Evolutionary conservation across 805 yeast species (phyloP), one percentile per base, ranked within the genome.

Genomic region (Barnettozyma botsteinii): DNA sequence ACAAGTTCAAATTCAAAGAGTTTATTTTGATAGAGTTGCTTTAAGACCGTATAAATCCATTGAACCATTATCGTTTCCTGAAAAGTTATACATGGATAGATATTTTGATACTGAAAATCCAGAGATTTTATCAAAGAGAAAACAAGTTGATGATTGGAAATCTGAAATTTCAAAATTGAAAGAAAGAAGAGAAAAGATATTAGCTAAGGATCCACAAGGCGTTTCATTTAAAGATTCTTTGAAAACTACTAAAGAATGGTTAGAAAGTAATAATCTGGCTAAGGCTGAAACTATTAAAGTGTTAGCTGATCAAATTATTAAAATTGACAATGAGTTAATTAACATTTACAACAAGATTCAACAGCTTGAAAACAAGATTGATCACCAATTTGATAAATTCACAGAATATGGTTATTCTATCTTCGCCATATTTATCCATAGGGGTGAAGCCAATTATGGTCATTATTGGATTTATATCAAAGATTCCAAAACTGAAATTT

Each of bases 381-480:
- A 73, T 17, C 61, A 60, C 23, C 93, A 84, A 50, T 93, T 85
- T 56, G 67, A 69, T 15, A 66, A 68, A 7, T 75, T 83, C 62
- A 73, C 70, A 37, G 62, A 70, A 35, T 71, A 81, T 22, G 95
- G 89, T 0, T 93, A 91, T 61, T 72, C 85, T 0, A 70, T 93
- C 11, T 91, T 89, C 65, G 95, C 98, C 0, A 80, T 91, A 7
- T 93, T 93, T 56, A 87, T 93, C 35, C 98, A 93, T 60, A 69
- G 96, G 37, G 98, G 98, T 7, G 94, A 88, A 53, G 98, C 96
- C 1, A 80, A 87, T 37, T 91, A 85, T 56, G 98, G 98, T 3
- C 98, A 93, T 61, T 93, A 93, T 61, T 93, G 98, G 97, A 76
- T 91, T 14, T 93, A 91, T 57, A 89, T 93, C 46, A 77, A 75